Conservation (phyloP, 306 rosid species). For the Betula pendula region DNA sequence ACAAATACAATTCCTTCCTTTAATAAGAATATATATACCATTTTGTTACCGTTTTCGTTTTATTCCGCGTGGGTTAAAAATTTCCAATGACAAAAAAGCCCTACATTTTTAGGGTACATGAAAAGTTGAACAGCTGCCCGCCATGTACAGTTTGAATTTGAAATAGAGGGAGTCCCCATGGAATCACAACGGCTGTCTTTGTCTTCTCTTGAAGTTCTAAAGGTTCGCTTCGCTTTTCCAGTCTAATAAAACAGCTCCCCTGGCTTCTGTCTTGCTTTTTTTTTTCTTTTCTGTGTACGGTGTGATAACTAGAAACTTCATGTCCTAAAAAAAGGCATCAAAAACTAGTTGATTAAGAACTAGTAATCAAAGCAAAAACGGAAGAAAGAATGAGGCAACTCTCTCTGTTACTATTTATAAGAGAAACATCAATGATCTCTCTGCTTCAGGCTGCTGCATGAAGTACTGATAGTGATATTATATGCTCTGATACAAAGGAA, state of each 20-base stretch:
- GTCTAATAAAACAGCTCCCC: background rate
- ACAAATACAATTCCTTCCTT: too few species aligned
- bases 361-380: too few species aligned
- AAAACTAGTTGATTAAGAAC: background rate
- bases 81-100: background rate
- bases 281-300: background rate
- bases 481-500: too few species aligned
- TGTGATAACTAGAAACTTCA: background rate
- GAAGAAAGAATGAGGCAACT: too few species aligned
- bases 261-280: background rate
- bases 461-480: too few species aligned
- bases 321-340: background rate
- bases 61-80: background rate
- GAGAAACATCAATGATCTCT: too few species aligned
- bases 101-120: background rate
- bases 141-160: conserved; percentile 2
- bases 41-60: background rate
- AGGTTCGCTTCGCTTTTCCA: background rate
- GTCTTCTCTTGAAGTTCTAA: conserved; percentile 1
- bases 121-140: background rate
- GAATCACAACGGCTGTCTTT: conserved; percentile 4
- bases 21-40: too few species aligned
- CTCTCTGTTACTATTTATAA: too few species aligned
- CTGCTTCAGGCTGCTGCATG: too few species aligned
- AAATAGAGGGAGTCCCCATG: background rate